Percentiles rank a stretch among this genome's conserved stretches.
These are phyloP conservation scores for Glomus cerebriforme DNA, from an alignment of 192 early-diverging fungal species.

Conservation along the genomic window DNA sequence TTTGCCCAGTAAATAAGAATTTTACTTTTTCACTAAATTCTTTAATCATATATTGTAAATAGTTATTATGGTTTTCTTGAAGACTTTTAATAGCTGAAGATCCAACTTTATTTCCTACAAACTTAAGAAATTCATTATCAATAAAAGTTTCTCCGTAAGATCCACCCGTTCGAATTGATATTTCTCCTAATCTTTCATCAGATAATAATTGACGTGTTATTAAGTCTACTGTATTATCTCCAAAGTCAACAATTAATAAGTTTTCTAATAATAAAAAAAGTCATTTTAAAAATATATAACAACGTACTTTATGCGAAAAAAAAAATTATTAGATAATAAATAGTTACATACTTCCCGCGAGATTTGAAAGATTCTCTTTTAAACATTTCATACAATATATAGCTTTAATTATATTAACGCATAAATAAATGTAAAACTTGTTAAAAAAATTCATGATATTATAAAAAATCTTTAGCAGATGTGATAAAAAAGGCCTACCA, in stretches of 20 bases:
- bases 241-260: constrained; percentile 32
- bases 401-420: no score
- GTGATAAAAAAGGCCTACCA: background rate
- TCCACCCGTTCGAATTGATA: background rate
- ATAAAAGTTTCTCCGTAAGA: constrained; percentile 19
- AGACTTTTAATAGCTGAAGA: background rate
- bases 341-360: background rate
- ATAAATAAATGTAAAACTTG: no score
- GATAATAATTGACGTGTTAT: constrained; percentile 24
- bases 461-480: background rate
- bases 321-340: background rate
- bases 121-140: constrained; percentile 13
- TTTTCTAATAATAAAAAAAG: background rate
- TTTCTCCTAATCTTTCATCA: constrained; percentile 1
- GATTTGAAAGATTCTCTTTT: background rate
- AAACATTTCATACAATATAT: background rate
- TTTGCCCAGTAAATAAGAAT: background rate
- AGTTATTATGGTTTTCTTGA: background rate
- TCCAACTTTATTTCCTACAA: background rate
- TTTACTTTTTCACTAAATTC: constrained; percentile 8
- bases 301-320: no score
- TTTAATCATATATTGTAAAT: constrained; percentile 24
- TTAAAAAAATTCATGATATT: background rate
- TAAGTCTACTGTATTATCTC: constrained; percentile 36
- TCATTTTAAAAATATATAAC: background rate